These are phyloP conservation scores for Pythium sukuiense DNA, from an alignment of 352 stramenopile species.

Conservation along the genomic window DNA sequence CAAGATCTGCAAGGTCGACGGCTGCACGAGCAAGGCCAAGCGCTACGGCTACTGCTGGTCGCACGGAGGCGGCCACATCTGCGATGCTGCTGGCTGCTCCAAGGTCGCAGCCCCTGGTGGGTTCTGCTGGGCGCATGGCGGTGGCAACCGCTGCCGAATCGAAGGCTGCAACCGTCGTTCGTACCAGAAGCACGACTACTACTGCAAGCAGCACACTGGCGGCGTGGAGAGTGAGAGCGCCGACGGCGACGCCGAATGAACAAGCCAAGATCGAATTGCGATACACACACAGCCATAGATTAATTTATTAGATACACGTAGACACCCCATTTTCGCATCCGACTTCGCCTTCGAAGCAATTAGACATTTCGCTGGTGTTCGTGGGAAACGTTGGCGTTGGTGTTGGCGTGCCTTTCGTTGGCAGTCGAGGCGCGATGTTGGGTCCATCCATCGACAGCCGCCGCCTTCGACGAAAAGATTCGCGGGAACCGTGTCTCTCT, in stretches of 20 bases:
- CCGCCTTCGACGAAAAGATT: not conserved
- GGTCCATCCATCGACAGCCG: not conserved
- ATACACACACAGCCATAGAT: slow-evolving; percentile 6
- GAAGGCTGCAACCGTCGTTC: slow-evolving; percentile 46
- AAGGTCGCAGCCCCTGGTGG: slow-evolving; percentile 42
- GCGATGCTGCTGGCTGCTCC: slow-evolving; percentile 33
- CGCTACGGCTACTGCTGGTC: slow-evolving; percentile 47
- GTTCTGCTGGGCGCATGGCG: slow-evolving; percentile 44
- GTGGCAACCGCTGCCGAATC: slow-evolving; percentile 43
- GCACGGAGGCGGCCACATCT: slow-evolving; percentile 41
- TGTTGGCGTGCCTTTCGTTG: slow-evolving; percentile 3
- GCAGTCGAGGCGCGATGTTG: not conserved
- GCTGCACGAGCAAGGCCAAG: slow-evolving; percentile 40
- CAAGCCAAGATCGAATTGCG: not conserved
- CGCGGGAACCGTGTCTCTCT: not conserved
- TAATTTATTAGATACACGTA: slow-evolving; percentile 28
- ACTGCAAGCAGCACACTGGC: slow-evolving; percentile 59
- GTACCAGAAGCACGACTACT: slow-evolving; percentile 58
- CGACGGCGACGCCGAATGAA: slow-evolving; percentile 9
- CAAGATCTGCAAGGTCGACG: slow-evolving; percentile 34
- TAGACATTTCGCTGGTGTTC: not conserved
- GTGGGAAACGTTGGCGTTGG: not conserved
- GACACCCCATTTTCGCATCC: not conserved
- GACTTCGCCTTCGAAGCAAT: not conserved
- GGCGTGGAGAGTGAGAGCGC: not conserved